Base-by-base conservation (phyloP, 495 filamentous ascomycete species). In the Trichocladium antarcticum region DNA sequence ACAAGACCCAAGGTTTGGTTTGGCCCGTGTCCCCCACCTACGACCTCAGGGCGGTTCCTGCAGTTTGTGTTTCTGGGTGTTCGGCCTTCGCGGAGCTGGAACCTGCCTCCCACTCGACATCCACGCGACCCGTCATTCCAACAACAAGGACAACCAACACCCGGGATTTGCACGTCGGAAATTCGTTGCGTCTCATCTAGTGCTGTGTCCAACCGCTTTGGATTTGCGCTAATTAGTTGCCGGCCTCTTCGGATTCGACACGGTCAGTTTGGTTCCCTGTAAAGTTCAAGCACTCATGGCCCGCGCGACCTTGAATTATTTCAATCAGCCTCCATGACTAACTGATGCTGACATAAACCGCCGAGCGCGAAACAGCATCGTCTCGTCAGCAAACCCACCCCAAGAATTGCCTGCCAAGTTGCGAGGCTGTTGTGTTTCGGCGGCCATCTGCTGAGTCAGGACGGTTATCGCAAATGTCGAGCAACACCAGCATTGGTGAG, bases 361-460 rank as follows among this genome's bases (percentile, higher is more conserved):
- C 15, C 35, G 35, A 37, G n/a, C n/a, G 16, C 24, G 24, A 27
- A 27, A 27, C 24, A 27, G 24, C 8, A 27, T 38, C 35, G 3
- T 15, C 2, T 38, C 37, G 47, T 37, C 41, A 37, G 36, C 37
- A 34, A 32, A 21, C 38, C 49, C 42, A 34, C 10, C 14, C 41
- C 9, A 32, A 14, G 9, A 10, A 29, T 29, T 10, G 27, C 27
- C 27, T 29, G 27, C 11, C 24, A 12, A 19, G 9, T 32, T 15
- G 24, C 40, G 21, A 27, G 24, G 24, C 24, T 27, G 4, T 27
- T 8, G 24, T 27, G 24, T 27, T 8, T 27, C 24, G 24, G 24
- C 24, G 24, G 36, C 16, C 43, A 5, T 15, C 35, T 51, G 57
- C 57, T 60, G 57, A 60, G 54, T 60, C 54, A 60, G 57, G 43